These are phyloP conservation scores for Verticillium dahliae DNA, from an alignment of 2,329 filamentous ascomycete genomes.

Conservation along the genomic window DNA sequence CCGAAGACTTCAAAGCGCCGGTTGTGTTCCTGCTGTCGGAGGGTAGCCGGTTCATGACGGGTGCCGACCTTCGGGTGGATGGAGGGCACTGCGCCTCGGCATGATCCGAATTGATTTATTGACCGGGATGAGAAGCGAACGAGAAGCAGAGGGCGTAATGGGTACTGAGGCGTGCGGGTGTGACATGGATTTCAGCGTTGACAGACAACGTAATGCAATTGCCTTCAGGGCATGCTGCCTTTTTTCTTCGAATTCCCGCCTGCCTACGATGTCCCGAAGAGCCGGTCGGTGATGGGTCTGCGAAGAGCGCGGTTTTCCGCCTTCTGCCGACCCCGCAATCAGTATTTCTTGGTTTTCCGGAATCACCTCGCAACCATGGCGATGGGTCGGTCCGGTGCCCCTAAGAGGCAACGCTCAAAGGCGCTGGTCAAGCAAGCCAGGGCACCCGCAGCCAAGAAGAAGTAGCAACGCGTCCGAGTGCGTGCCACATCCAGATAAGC, in stretches of 20 bases:
- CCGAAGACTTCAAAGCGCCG: constrained; percentile 52
- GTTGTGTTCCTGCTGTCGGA: constrained; percentile 51
- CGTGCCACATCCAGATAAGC: background rate
- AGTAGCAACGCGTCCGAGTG: background rate
- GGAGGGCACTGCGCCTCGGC: constrained; percentile 44
- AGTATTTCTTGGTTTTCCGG: background rate
- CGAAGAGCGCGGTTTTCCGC: background rate
- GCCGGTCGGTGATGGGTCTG: background rate
- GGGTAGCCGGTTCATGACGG: constrained; percentile 53
- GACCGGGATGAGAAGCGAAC: background rate
- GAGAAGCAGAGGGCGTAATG: background rate
- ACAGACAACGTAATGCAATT: background rate
- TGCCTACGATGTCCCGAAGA: background rate
- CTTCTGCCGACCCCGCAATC: background rate
- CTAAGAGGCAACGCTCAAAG: background rate
- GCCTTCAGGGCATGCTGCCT: too few relatives aligned
- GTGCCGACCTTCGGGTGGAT: constrained; percentile 48
- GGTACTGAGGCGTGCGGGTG: background rate
- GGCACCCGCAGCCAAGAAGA: background rate
- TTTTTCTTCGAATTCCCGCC: background rate
- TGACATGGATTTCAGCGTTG: background rate
- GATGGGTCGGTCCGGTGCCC: background rate
- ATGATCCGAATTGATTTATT: constrained; percentile 5
- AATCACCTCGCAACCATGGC: background rate
- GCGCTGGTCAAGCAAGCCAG: background rate